These are phyloP conservation scores for Aaosphaeria arxii DNA, from an alignment of 2,329 filamentous ascomycete species.

Conservation along the genomic window DNA sequence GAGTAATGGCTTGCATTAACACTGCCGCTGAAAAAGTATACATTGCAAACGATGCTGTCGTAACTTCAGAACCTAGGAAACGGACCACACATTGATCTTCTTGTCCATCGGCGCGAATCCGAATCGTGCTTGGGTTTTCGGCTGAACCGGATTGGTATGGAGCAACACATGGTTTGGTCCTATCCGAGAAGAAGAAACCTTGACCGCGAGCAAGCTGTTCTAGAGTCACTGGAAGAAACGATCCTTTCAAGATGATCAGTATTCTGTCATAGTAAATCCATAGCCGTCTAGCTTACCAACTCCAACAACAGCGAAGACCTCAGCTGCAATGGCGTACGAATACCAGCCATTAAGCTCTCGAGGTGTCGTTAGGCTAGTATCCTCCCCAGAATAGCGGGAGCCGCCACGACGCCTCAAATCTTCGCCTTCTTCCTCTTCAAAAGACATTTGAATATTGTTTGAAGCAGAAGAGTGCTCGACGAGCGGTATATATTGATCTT, in stretches of 20 bases:
- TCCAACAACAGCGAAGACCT: conserved; percentile 89
- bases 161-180: conserved; percentile 66
- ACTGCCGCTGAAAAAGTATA: conserved; percentile 93
- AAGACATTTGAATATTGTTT: conserved; percentile 8
- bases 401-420: conserved; percentile 4
- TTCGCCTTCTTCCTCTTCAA: conserved; percentile 9
- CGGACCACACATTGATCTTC: conserved; percentile 70
- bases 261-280: not conserved
- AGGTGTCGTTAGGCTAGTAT: conserved; percentile 69
- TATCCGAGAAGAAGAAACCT: conserved; percentile 77
- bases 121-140: conserved; percentile 11
- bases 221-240: conserved; percentile 87
- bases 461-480: not conserved
- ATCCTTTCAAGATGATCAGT: conserved; percentile 52
- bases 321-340: conserved; percentile 83
- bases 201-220: conserved; percentile 88
- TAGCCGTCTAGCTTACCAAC: conserved; percentile 56
- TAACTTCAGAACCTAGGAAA: conserved; percentile 75
- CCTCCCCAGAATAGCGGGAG: conserved; percentile 27
- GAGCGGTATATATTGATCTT: too few relatives aligned
- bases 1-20: conserved; percentile 77
- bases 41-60: conserved; percentile 91
- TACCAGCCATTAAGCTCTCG: conserved; percentile 88
- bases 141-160: conserved; percentile 49
- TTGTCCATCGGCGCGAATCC: conserved; percentile 13